phyloP scores from a whole-genome alignment of 1,139 yeast genomes.

The Debaryomyces fabryi region DNA sequence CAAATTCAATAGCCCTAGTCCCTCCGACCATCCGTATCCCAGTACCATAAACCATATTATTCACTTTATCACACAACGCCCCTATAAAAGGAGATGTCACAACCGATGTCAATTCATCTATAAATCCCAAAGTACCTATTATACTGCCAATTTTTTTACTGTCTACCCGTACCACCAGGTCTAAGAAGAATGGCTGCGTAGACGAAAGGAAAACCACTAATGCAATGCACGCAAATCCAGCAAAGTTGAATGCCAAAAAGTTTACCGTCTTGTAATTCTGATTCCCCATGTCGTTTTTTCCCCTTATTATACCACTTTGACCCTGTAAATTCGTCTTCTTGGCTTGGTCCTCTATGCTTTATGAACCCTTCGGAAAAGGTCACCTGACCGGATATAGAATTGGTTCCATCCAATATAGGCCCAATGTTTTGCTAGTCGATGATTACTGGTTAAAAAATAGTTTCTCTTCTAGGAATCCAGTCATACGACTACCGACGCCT shows the following conservation, averaged over 20 bases:
- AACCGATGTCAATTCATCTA: conserved; percentile 62
- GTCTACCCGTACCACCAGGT: conserved; percentile 53
- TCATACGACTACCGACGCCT: not conserved
- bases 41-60: conserved; percentile 14
- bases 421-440: not conserved
- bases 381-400: not conserved
- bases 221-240: conserved; percentile 57
- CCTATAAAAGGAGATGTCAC: conserved; percentile 66
- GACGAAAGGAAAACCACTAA: conserved; percentile 68
- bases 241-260: conserved; percentile 26
- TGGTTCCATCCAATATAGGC: not conserved
- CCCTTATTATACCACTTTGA: not conserved
- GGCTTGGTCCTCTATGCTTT: not conserved
- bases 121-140: conserved; percentile 63
- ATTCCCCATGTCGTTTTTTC: conserved; percentile 2
- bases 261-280: conserved; percentile 21
- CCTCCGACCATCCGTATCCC: conserved; percentile 37
- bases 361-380: conserved; percentile 2
- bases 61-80: conserved; percentile 58
- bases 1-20: conserved; percentile 52
- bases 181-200: conserved; percentile 67
- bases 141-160: conserved; percentile 52
- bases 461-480: not conserved
- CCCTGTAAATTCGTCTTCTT: not conserved
- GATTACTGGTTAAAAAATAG: not conserved